Base-by-base conservation (phyloP, 2,329 filamentous ascomycete species). In the Nannizziopsis arthrosporioides region DNA sequence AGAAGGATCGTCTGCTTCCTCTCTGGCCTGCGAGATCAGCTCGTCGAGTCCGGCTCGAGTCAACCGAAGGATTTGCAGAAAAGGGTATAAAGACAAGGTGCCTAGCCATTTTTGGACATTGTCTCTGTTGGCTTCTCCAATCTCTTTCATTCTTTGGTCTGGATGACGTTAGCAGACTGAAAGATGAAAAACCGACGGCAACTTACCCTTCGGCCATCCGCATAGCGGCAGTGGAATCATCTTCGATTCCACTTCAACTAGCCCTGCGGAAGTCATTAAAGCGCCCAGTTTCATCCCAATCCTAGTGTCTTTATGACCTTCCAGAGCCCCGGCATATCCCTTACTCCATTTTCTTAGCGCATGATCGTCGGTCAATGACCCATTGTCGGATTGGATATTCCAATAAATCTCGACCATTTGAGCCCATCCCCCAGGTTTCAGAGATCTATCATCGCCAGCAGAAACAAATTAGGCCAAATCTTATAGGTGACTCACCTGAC, bases 381-480 rank as follows among this genome's bases (percentile, higher is more conserved):
- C 87, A 57, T 85, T 93, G 56, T 90, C 80, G 0, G 86, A 94
- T 63, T 94, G 89, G 19, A 85, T 80, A 54, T 87, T 86, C 63
- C 82, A 82, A 59, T 93, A 87, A 57, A 89, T 77, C 61, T 94
- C 89, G n/a, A 85, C 77, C 75, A 94, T 81, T 60, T 94, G 87
- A 51, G 84, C 76, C 86, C 87, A 94, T 1, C 89, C 88, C 1
- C 81, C 83, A 5, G 80, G 82, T 44, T 78, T 82, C 53, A 89
- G 69, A 8, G 87, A 74, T 17, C 78, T 74, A 54, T 42, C 11
- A 8, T 44, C 14, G 7, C 36, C 19, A 22, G 35, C 7, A 17
- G 36, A 41, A 48, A 37, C 7, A 30, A n/a, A n/a, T 44, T 11
- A 41, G 15, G 27, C 17, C 27, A 8, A 19, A 5, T 34, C 17